phyloP scores from a whole-genome alignment of 371 early-diverging fungal genomes.

The Rhizopus stolonifer region DNA sequence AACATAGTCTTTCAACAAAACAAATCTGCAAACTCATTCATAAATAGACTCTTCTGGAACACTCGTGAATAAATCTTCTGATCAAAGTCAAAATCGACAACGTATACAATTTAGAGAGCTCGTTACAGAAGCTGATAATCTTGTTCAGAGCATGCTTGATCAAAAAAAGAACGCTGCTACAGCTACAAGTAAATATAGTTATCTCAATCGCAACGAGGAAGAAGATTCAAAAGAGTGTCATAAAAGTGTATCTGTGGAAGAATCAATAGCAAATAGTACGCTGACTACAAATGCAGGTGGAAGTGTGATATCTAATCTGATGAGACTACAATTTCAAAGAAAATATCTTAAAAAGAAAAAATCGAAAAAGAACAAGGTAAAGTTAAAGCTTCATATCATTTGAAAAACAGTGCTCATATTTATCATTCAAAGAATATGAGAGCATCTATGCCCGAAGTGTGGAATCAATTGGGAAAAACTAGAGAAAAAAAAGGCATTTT shows the following conservation, averaged over 20 bases:
- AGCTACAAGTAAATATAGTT: not conserved
- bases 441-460: too few species aligned
- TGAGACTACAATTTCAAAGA: slow-evolving; percentile 35
- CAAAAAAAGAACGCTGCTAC: slow-evolving; percentile 2
- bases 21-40: too few species aligned
- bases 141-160: slow-evolving; percentile 42
- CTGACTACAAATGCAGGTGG: slow-evolving; percentile 10
- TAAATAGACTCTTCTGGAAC: slow-evolving; percentile 11
- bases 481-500: slow-evolving; percentile 25
- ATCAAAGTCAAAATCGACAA: slow-evolving; percentile 35
- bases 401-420: too few species aligned
- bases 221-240: slow-evolving; percentile 1
- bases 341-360: slow-evolving; percentile 11
- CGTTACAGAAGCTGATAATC: slow-evolving; percentile 40
- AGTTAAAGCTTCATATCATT: slow-evolving; percentile 18
- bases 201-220: slow-evolving; percentile 3
- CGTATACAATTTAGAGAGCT: slow-evolving; percentile 47
- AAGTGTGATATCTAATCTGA: slow-evolving; percentile 40
- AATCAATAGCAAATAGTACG: not conserved
- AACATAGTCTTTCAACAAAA: not conserved
- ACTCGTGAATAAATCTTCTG: slow-evolving; percentile 42
- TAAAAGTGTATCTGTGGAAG: not conserved
- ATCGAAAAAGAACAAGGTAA: slow-evolving; percentile 16
- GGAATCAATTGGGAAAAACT: slow-evolving; percentile 5
- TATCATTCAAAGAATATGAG: too few species aligned